Percentiles rank a stretch among this genome's conserved stretches.
Conservation (phyloP, 148 eudicot genomes). For the Rhododendron ovatum region DNA sequence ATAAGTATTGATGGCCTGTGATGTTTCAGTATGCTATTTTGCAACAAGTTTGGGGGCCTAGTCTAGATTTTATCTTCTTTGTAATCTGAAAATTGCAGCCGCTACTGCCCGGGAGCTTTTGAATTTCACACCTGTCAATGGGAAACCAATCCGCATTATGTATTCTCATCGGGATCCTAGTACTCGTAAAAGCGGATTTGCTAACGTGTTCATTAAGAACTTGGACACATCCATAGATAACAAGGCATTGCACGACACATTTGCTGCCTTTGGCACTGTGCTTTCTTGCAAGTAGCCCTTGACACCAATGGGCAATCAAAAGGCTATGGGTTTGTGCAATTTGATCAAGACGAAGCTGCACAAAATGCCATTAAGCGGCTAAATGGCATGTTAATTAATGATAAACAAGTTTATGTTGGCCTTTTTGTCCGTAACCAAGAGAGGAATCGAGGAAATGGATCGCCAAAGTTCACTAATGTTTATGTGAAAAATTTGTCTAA, state of each 20-base stretch:
- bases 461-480: constrained; percentile 50
- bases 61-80: neutral
- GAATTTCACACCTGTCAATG: constrained; percentile 12
- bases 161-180: too few species aligned
- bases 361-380: constrained; percentile 40
- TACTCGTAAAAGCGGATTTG: too few species aligned
- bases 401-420: constrained; percentile 54
- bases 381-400: constrained; percentile 64
- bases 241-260: too few species aligned
- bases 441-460: constrained; percentile 24
- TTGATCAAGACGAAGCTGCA: constrained; percentile 15
- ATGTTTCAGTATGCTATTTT: neutral
- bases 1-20: neutral
- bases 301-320: too few species aligned
- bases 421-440: constrained; percentile 40
- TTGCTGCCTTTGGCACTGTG: too few species aligned
- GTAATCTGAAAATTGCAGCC: constrained; percentile 33
- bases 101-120: constrained; percentile 42
- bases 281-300: too few species aligned
- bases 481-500: constrained; percentile 58
- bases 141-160: too few species aligned
- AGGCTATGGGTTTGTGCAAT: too few species aligned
- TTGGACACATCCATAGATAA: too few species aligned
- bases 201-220: too few species aligned
- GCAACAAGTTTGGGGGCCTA: neutral